Conservation (phyloP, 1,139 yeast species). For the Candida gigantensis region DNA sequence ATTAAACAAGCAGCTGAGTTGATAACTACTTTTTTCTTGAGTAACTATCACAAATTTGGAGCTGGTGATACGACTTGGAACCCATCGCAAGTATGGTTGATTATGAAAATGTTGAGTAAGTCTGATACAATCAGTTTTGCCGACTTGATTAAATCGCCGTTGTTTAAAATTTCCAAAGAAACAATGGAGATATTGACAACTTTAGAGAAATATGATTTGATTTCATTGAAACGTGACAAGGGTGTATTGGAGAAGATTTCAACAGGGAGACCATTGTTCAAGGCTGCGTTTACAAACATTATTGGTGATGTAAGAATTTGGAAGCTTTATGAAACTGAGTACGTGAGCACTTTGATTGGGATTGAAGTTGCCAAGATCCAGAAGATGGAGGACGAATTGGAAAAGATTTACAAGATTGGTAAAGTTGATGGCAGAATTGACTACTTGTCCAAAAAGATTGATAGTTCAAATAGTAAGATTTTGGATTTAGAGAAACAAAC, state of each 20-base stretch:
- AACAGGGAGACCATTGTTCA: constrained; percentile 84
- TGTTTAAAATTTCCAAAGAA: constrained; percentile 63
- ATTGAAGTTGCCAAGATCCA: constrained; percentile 66
- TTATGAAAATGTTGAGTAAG: constrained; percentile 64
- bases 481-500: constrained; percentile 35
- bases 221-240: constrained; percentile 66
- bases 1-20: constrained; percentile 84
- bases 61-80: constrained; percentile 51
- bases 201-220: constrained; percentile 77
- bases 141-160: constrained; percentile 57
- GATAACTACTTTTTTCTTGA: constrained; percentile 76
- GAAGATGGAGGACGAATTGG: constrained; percentile 70
- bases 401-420: constrained; percentile 41
- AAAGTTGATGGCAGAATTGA: constrained; percentile 61
- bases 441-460: constrained; percentile 67
- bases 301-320: constrained; percentile 57
- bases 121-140: constrained; percentile 47
- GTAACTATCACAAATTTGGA: constrained; percentile 29
- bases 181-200: constrained; percentile 56
- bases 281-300: constrained; percentile 75
- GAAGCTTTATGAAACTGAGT: constrained; percentile 64
- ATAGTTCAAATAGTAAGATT: constrained; percentile 52
- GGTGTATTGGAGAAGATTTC: constrained; percentile 68
- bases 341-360: constrained; percentile 53
- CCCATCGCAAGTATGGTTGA: constrained; percentile 85